Base-by-base conservation (phyloP, 176 grass and related monocot genomes). In the Triticum aestivum region DNA sequence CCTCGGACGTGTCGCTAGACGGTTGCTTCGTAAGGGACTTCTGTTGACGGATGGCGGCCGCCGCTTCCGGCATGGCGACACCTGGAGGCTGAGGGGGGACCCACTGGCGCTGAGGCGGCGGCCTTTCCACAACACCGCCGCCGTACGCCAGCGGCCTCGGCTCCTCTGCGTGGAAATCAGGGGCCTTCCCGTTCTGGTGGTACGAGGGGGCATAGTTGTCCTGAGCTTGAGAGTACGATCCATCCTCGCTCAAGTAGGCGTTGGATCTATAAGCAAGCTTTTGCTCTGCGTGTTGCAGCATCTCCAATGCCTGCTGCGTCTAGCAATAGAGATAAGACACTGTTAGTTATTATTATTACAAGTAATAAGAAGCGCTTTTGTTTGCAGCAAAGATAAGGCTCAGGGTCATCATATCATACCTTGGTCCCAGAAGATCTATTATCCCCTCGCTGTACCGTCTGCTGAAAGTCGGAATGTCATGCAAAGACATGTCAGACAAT, bases 31-130 rank as follows among this genome's bases (percentile, higher is more conserved):
- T 39, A 38, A 78, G 35, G 23, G 88, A 70, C 83, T 95, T 95
- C 0, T 77, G 85, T 12, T 95, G 92, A 32, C 94, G 84, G 20
- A 99, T 93, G 42, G 89, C 94, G 12, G 90, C 83, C 3, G 77
- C 87, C 5, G 94, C 97, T 84, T 96, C 97, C 41, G 97, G 89
- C 90, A 96, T 91, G 27, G 30, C 77, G 9, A 99, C 90, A 10
- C 88, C 26, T 26, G 97, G 92, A 71, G 92, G 90, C 70, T 94
- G 90, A 70, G 93, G 91, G 27, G 89, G 93, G 9, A 95, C 89
- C 95, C 95, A 98, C 65, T 78, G 88, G 33, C 73, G 89, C 82
- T 84, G 91, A 33, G 82, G 83, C 0, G 69, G 80, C 1, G 79
- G 58, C 23, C 81, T 89, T 65, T 92, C 92, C 71, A 87, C 85